Conservation (phyloP, 2,329 filamentous ascomycete genomes). For the Tolypocladium tundrense region DNA sequence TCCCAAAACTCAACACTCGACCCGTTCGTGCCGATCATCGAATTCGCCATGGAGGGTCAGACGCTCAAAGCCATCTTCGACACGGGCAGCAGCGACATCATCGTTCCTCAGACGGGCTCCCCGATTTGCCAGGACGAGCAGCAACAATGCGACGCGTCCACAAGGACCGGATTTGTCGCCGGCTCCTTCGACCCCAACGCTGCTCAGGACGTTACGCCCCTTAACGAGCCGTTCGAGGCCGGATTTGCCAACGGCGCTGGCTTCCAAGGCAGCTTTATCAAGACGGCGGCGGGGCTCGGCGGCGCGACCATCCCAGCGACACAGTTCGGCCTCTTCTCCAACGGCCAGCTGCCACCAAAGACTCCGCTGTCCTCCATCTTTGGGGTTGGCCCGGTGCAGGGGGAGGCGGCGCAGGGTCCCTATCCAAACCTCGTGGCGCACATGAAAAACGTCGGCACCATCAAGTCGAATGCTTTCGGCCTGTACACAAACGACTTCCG, state of each 20-base stretch:
- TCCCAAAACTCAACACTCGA: not conserved
- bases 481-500: not conserved
- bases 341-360: not conserved
- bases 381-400: not conserved
- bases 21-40: conserved; percentile 1
- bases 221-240: not conserved
- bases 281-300: not conserved
- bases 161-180: not conserved
- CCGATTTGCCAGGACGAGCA: not conserved
- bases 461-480: not conserved
- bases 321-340: not conserved
- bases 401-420: not conserved
- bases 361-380: not conserved
- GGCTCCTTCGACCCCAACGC: not conserved
- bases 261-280: not conserved
- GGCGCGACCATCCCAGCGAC: not conserved
- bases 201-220: not conserved
- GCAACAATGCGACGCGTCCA: not conserved
- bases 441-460: not conserved
- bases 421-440: not conserved
- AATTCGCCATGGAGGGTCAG: not conserved
- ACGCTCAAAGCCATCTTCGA: not conserved
- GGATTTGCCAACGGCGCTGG: not conserved
- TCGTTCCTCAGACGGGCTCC: not conserved
- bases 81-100: conserved; percentile 1